A percentile compares a stretch with the other conserved stretches of the same genome.
Evolutionary conservation across 768 basidiomycete species (phyloP).

Genomic region (Collybiopsis confluens): DNA sequence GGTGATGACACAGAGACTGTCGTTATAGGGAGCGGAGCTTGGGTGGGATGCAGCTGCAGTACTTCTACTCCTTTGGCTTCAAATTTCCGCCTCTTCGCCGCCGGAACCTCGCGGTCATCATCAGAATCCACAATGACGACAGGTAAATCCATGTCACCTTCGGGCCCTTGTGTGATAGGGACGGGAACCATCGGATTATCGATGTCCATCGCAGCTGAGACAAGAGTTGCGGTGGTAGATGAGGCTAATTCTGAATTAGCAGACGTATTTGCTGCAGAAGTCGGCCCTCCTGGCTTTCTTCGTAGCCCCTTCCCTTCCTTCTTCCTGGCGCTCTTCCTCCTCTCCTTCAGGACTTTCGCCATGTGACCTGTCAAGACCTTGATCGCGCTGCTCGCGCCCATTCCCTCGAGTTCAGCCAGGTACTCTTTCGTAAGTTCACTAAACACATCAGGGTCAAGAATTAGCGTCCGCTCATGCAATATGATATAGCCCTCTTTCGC

Average conservation of each 20-base stretch:
- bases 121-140: conserved; percentile 58
- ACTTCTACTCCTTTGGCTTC: conserved; percentile 17
- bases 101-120: conserved; percentile 38
- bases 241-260: no score
- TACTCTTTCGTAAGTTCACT: conserved; percentile 69
- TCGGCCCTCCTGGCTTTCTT: conserved; percentile 20
- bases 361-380: conserved; percentile 81
- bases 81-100: conserved; percentile 53
- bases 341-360: conserved; percentile 80
- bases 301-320: conserved; percentile 23
- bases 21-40: no score
- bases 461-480: conserved; percentile 77
- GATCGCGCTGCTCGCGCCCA: conserved; percentile 80
- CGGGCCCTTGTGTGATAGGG: neutral
- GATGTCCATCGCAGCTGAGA: conserved; percentile 26
- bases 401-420: conserved; percentile 68
- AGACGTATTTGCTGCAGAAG: conserved; percentile 35
- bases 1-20: no score
- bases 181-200: conserved; percentile 7
- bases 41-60: no score
- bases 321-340: conserved; percentile 32
- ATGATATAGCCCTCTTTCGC: conserved; percentile 64
- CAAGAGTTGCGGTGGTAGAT: neutral
- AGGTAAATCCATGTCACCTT: conserved; percentile 37
- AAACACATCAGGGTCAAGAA: conserved; percentile 84